A percentile compares a stretch with the other conserved stretches of the same genome.
Evolutionary conservation across 495 filamentous ascomycete species (phyloP).

Genomic region (Talaromyces nanjingensis): DNA sequence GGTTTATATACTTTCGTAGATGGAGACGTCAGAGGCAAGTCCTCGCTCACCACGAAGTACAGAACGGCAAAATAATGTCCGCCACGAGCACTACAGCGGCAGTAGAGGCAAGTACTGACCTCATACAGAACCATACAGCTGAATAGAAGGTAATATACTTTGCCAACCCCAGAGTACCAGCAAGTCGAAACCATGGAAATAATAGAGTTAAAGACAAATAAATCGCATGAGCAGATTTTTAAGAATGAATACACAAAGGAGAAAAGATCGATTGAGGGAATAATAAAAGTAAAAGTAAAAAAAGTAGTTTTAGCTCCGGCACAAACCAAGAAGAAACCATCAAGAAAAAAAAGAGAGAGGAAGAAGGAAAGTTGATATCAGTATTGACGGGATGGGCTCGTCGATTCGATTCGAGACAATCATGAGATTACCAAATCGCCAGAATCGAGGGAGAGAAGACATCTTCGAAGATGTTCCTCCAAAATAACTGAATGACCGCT

Average conservation of each 20-base stretch:
- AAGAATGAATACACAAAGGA: neutral
- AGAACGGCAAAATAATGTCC: neutral
- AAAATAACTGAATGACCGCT: no score
- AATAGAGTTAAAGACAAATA: neutral
- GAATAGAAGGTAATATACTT: neutral
- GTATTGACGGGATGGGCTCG: neutral
- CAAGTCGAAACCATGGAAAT: neutral
- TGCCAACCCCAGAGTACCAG: neutral
- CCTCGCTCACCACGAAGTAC: neutral
- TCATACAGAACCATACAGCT: neutral
- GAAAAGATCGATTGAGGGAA: neutral
- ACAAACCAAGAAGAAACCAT: neutral
- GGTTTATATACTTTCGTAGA: neutral
- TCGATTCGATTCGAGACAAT: neutral
- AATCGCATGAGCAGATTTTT: no score
- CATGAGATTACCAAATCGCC: neutral
- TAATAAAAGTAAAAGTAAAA: neutral
- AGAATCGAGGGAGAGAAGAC: no score
- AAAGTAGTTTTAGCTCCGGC: neutral
- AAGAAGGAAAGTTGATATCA: neutral
- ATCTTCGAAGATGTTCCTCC: no score
- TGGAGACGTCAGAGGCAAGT: neutral
- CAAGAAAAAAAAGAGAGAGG: neutral
- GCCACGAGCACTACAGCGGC: neutral
- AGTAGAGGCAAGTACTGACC: neutral